These are phyloP conservation scores for Colletotrichum musicola DNA, from an alignment of 2,329 filamentous ascomycete genomes.

Conservation along the genomic window DNA sequence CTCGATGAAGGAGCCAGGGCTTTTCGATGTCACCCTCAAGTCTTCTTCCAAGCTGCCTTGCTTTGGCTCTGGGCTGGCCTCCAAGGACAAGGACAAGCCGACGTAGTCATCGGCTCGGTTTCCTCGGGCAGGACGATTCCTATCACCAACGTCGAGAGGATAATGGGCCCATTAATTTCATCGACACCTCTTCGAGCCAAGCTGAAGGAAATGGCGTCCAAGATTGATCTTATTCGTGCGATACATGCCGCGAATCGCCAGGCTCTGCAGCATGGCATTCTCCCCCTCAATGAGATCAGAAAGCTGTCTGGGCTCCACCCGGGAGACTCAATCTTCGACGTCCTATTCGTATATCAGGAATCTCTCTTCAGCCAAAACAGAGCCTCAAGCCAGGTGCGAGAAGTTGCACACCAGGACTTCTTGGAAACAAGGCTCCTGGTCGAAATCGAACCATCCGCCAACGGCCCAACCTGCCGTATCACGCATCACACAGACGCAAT, in stretches of 20 bases:
- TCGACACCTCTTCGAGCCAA: slow-evolving; percentile 80
- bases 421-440: slow-evolving; percentile 82
- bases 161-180: slow-evolving; percentile 84
- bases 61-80: slow-evolving; percentile 75
- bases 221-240: slow-evolving; percentile 71
- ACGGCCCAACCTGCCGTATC: slow-evolving; percentile 56
- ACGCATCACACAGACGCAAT: slow-evolving; percentile 65
- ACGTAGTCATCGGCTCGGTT: slow-evolving; percentile 82
- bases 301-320: slow-evolving; percentile 67
- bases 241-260: slow-evolving; percentile 76
- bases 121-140: slow-evolving; percentile 85
- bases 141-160: slow-evolving; percentile 75
- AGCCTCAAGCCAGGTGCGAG: slow-evolving; percentile 54
- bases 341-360: slow-evolving; percentile 88
- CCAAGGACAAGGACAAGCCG: slow-evolving; percentile 71
- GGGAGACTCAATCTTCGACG: slow-evolving; percentile 76
- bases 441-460: slow-evolving; percentile 76
- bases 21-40: slow-evolving; percentile 71
- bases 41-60: slow-evolving; percentile 81
- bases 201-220: slow-evolving; percentile 61
- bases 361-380: slow-evolving; percentile 61
- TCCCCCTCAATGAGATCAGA: slow-evolving; percentile 79
- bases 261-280: slow-evolving; percentile 71
- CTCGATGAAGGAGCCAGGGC: slow-evolving; percentile 53
- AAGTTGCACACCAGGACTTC: slow-evolving; percentile 75